phyloP scores from a whole-genome alignment of 768 basidiomycete genomes.

The Lactifluus volemus region DNA sequence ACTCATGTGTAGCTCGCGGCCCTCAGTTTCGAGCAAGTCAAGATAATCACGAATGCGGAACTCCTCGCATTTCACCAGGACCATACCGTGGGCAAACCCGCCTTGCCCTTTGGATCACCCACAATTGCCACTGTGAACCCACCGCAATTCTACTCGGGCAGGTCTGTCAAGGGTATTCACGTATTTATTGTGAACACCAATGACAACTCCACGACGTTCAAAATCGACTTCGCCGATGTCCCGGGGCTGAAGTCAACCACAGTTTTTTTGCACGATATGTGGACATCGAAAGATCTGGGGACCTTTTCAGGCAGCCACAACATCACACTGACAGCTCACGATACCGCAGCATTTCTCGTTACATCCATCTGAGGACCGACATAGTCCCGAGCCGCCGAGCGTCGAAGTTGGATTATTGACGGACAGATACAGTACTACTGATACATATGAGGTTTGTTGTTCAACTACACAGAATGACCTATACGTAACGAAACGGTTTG shows the following conservation, averaged over 20 bases:
- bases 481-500: background rate
- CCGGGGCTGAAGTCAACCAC: constrained; percentile 32
- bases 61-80: constrained; percentile 51
- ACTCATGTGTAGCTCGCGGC: constrained; percentile 30
- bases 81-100: constrained; percentile 35
- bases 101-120: constrained; percentile 38
- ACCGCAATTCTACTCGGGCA: constrained; percentile 45
- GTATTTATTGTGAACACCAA: constrained; percentile 48
- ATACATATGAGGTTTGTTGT: background rate
- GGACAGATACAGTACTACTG: background rate
- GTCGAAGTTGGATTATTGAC: background rate
- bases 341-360: constrained; percentile 44
- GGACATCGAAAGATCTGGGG: constrained; percentile 39
- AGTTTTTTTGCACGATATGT: constrained; percentile 45
- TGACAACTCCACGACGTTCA: constrained; percentile 33
- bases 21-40: constrained; percentile 34
- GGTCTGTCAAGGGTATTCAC: constrained; percentile 41
- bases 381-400: background rate
- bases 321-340: constrained; percentile 38
- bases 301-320: constrained; percentile 33
- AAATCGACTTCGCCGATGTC: constrained; percentile 37
- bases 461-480: background rate
- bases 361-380: constrained; percentile 18
- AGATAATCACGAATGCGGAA: constrained; percentile 43
- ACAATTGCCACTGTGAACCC: constrained; percentile 35